Conservation (phyloP, 1,284 basidiomycete species). For the Meira nashicola region DNA sequence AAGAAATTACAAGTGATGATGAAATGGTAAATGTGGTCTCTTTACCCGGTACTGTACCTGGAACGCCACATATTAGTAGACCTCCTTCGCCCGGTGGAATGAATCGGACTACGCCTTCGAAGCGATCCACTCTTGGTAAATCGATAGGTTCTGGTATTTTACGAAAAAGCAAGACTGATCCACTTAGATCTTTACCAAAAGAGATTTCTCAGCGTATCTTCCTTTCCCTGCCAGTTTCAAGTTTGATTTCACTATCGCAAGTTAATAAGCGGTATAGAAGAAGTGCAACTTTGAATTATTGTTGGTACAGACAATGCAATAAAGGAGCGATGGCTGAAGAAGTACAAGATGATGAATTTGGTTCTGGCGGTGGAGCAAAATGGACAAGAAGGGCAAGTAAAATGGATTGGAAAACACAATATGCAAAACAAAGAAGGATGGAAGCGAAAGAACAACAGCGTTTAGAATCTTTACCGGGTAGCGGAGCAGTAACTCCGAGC, state of each 20-base stretch:
- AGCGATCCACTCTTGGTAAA: slow-evolving; percentile 14
- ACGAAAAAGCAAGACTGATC: slow-evolving; percentile 33
- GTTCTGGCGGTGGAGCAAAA: slow-evolving; percentile 20
- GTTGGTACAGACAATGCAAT: slow-evolving; percentile 37
- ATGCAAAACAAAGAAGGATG: slow-evolving; percentile 22
- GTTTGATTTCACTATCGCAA: slow-evolving; percentile 30
- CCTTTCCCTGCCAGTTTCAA: slow-evolving; percentile 32
- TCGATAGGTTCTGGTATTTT: background rate
- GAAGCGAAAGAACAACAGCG: slow-evolving; percentile 30
- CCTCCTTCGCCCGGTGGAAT: slow-evolving; percentile 17
- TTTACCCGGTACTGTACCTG: slow-evolving; percentile 24
- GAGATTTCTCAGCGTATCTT: slow-evolving; percentile 48
- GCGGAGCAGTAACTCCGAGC: slow-evolving; percentile 28
- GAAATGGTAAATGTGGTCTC: slow-evolving; percentile 6
- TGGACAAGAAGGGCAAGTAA: slow-evolving; percentile 45
- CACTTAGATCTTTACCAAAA: slow-evolving; percentile 28
- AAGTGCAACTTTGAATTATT: slow-evolving; percentile 45
- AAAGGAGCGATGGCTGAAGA: slow-evolving; percentile 8
- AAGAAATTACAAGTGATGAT: slow-evolving; percentile 6
- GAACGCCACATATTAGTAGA: slow-evolving; percentile 27
- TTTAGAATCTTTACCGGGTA: slow-evolving; percentile 19
- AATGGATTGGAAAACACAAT: slow-evolving; percentile 42
- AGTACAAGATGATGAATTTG: background rate
- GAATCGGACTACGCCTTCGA: slow-evolving; percentile 13
- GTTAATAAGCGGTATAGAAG: slow-evolving; percentile 38